Evolutionary conservation across 306 rosid species (phyloP), one percentile per base, ranked within the genome.

Genomic region (Cercis canadensis): DNA sequence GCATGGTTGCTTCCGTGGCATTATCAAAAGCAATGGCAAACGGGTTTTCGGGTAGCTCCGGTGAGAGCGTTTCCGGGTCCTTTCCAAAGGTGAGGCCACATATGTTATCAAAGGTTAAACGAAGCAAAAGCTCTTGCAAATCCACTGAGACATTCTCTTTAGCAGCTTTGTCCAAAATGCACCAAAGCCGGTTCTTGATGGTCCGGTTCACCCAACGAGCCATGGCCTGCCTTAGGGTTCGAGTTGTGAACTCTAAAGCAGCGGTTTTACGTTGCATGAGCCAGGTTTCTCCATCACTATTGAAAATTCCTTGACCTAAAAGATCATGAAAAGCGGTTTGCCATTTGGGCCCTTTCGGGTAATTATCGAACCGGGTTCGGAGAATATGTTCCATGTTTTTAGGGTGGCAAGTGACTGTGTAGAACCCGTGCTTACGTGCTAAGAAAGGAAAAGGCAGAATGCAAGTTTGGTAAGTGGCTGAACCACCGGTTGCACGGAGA

Each of bases 131-230:
- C 65, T 90, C 98, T 62, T 93, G 98, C 71, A 93, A 70, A 73
- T 93, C 98, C 17, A 93, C 96, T 3, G 82, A 10, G 4, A 53
- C 63, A 0, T 82, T 80, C 5, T 88, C 85, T 24, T 69, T 77
- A 0, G 80, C 78, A 0, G 98, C 96, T 58, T 84, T 86, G 11
- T 93, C 97, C 39, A 93, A 64, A 58, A 93, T 93, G 43, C 85
- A 78, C 98, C 98, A 90, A 0, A 93, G 72, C 11, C 98, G 79
- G 69, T 72, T 82, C 72, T 84, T 84, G 7, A 93, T 93, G 41
- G 97, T 90, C 29, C 90, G 82, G 80, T 86, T 93, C 69, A 93
- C 97, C 98, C 98, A 93, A 4, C 98, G 87, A 51, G 88, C 94
- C 98, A 93, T 93, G 51, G 97, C 98, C 50, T 84, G 92, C 3